Evolutionary conservation across 805 yeast species (phyloP), one percentile per base, ranked within the genome.

Genomic region (Lipomyces anomalus): DNA sequence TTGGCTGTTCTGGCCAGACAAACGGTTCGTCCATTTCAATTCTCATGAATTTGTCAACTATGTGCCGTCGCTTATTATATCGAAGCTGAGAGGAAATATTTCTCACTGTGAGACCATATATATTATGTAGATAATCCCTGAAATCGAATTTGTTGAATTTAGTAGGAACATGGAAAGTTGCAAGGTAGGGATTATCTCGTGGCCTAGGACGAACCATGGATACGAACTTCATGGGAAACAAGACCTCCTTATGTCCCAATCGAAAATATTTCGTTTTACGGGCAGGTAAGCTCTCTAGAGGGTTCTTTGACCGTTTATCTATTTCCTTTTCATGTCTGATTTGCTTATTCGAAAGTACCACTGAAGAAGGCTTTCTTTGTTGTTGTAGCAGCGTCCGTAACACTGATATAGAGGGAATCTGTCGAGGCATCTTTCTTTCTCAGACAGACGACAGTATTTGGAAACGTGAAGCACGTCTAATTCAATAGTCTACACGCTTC

Each of bases 21-120:
- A 92, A 92, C 21, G 99, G 98, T 55, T 90, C 87, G 47, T 79
- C 80, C 90, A 92, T 84, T 58, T 89, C 97, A 42, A 92, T 83
- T 20, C 96, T 90, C 97, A 92, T 92, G 67, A 88, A 89, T 71
- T 92, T 92, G 55, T 78, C 75, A 67, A 87, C 95, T 1, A 89
- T 80, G 5, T 16, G 26, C 3, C 38, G 24, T 22, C 11, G 21
- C 20, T 44, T 22, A 73, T 70, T 67, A 95, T 77, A 68, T 74
- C 78, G 62, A 96, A 79, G 16, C 87, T 34, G 38, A 11, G 57
- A 47, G 32, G 34, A 85, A 40, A 92, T 77, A 60, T 84, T 86
- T 65, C 87, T 73, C 0, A 95, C 97, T 57, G 96, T 75, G 50
- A 92, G 72, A 1, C 95, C 96, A 61, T 92, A 92, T 3, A 92